A percentile compares a stretch with the other conserved stretches of the same genome.
Evolutionary conservation across 331 rosid species (phyloP).

Genomic region (Malus hybrid): DNA sequence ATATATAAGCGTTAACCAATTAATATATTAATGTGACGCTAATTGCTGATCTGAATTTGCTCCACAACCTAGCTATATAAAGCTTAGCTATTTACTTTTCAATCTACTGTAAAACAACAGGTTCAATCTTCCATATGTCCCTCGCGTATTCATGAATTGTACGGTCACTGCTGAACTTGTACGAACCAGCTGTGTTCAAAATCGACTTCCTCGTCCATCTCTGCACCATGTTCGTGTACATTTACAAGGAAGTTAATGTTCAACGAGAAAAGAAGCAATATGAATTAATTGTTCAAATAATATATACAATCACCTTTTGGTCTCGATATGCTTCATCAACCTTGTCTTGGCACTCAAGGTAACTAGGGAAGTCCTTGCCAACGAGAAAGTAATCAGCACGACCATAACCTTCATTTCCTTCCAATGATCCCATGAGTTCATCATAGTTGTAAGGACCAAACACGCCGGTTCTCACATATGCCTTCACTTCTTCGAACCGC

Average conservation of each 20-base stretch:
- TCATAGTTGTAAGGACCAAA: constrained; percentile 73
- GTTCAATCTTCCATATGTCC: constrained; percentile 81
- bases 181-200: constrained; percentile 88
- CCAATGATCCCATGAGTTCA: constrained; percentile 75
- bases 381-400: constrained; percentile 93
- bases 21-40: too few relatives aligned
- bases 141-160: constrained; percentile 88
- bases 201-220: constrained; percentile 93
- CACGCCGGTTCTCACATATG: constrained; percentile 69
- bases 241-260: too few relatives aligned
- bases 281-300: too few relatives aligned
- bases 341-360: constrained; percentile 84
- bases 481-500: constrained; percentile 86
- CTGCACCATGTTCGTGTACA: constrained; percentile 26
- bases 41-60: too few relatives aligned
- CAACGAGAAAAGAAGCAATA: too few relatives aligned
- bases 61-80: too few relatives aligned
- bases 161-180: constrained; percentile 97
- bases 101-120: constrained; percentile 17
- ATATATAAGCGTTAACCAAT: too few relatives aligned
- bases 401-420: constrained; percentile 93
- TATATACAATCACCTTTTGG: constrained; percentile 41
- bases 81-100: too few relatives aligned
- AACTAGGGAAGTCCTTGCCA: constrained; percentile 96
- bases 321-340: constrained; percentile 79